Base-by-base conservation (phyloP, 768 basidiomycete species). In the Russula brevipes region DNA sequence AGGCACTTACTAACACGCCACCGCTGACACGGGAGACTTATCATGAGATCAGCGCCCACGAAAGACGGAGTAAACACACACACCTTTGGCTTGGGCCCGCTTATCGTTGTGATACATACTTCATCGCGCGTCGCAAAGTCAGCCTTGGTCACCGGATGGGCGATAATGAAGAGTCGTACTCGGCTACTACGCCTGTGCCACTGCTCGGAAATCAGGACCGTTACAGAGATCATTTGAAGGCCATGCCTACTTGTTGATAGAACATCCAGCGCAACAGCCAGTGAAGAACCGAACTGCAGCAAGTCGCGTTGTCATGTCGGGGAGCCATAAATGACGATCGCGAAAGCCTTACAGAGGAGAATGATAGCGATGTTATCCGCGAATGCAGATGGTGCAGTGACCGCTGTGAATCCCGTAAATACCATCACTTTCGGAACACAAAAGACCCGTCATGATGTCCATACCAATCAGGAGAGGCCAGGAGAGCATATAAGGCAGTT, bases 381-480 rank as follows among this genome's bases (percentile, higher is more conserved):
- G 38, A 68, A 68, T 10, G 62, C 65, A 12, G 59, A 66, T n/a
- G 53, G 59, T n/a, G 57, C 64, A 12, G 55, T 64, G 7, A 59
- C 4, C 11, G 35, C 65, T 69, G 55, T 7, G n/a, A 49, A 6
- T 33, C 46, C 24, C 19, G 6, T 5, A 14, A 24, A 3, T 14
- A 14, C 36, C 6, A 3, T 41, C 12, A 42, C 11, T 49, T 49
- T 36, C 39, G 33, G 44, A 33, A 38, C 30, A 36, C 9, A 54
- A 51, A 30, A 35, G 35, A 24, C 4, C 24, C 30, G 1, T 14
- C 31, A 17, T 16, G 31, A 4, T 12, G 16, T 10, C 59, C 64
- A 36, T 51, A 69, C 68, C 65, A 7, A 66, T 59, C 14, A 69
- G 31, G 17, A 69, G 52, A 19, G 60, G 51, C 68, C 68, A 69